Base-by-base conservation (phyloP, 75 land plant genomes). In the Picea sitchensis region DNA sequence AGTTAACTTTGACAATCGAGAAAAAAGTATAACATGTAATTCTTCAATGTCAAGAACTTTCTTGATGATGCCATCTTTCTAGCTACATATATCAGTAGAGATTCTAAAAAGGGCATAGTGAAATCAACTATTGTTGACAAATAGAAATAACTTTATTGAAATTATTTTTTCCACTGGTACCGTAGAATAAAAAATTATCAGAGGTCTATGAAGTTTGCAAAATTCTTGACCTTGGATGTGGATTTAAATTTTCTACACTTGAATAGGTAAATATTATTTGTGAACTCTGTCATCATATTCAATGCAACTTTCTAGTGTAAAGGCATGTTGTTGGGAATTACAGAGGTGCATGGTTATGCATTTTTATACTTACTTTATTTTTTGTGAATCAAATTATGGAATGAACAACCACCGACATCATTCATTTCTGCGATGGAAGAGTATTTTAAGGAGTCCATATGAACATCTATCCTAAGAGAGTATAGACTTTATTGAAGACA, bases 201-300 rank as follows among this genome's bases (percentile, higher is more conserved):
- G 91, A 93, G 61, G 91, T 93, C 26, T 93, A 93, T 87, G 96
- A 93, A 82, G 62, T 91, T 34, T 93, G 96, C 71, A 93, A 91
- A 81, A 85, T 80, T 41, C 78, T 93, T 78, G 91, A 91, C 61
- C 47, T 91, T 73, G 85, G 91, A 6, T 91, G 91, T 69, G 91
- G 91, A 76, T 84, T 86, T 58, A 89, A 76, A 59, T 88, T 84
- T 83, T 78, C 88, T 14, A 89, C 94, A 78, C 91, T 98, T 81
- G 99, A 98, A 79, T 98, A 93, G 96, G 98, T 93, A 51, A 58
- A 2, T 1, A 59, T 58, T 3, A 6, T 9, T 8, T 47, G 54
- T 83, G 21, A 18, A 15, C 0, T 15, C 56, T 59, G 26, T 58
- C 9, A 15, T 81, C 1, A 47, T 61, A 58, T 78, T 65, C 69